Conservation (phyloP, 192 early-diverging fungal species). For the Coemansia sp. region DNA sequence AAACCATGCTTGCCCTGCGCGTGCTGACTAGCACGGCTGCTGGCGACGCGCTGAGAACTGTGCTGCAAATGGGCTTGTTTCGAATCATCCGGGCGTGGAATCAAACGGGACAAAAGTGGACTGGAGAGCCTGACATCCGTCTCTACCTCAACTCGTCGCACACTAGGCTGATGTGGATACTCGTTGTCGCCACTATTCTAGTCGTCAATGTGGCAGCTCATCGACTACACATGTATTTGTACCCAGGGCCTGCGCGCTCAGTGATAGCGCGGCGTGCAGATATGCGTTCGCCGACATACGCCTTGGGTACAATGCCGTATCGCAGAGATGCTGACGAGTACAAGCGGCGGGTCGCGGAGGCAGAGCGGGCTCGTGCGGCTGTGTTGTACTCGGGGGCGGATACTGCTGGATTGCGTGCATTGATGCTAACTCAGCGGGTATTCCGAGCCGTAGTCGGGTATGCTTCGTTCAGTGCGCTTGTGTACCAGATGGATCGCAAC, state of each 20-base stretch:
- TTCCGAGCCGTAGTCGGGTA: constrained; percentile 27
- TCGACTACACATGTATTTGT: constrained; percentile 24
- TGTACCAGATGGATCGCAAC: constrained; percentile 48
- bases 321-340: constrained; percentile 6
- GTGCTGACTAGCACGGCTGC: constrained; percentile 14
- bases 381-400: constrained; percentile 11
- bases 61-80: constrained; percentile 48
- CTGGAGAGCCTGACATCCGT: constrained; percentile 46
- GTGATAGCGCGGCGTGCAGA: not conserved
- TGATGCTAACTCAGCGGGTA: constrained; percentile 12
- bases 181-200: constrained; percentile 17
- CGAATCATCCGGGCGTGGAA: constrained; percentile 51
- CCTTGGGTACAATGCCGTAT: not conserved
- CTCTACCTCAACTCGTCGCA: constrained; percentile 27
- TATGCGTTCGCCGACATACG: not conserved
- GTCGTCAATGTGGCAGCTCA: constrained; percentile 15
- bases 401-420: not conserved
- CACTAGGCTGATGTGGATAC: constrained; percentile 32
- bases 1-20: constrained; percentile 61
- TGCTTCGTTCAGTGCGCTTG: constrained; percentile 29
- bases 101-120: constrained; percentile 53
- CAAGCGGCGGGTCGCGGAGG: not conserved
- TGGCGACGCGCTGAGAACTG: constrained; percentile 8
- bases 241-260: constrained; percentile 2
- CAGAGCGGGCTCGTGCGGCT: not conserved